A percentile compares a stretch with the other conserved stretches of the same genome.
Evolutionary conservation across 306 rosid genomes (phyloP).

Genomic region (Heteromeles arbutifolia): DNA sequence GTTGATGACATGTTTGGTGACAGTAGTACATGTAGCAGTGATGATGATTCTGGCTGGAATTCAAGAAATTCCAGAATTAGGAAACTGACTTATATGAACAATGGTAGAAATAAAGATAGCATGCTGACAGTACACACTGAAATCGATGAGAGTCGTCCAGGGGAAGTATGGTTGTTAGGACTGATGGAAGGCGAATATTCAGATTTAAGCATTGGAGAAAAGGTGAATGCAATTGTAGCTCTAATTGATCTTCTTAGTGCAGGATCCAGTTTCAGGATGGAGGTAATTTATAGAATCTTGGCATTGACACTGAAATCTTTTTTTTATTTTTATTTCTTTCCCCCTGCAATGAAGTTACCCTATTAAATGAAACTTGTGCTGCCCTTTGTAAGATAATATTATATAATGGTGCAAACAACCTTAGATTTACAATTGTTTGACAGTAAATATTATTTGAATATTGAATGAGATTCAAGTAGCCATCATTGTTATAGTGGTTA

Average conservation of each 20-base stretch:
- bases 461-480: not conserved
- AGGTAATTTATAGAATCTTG: conserved; percentile 45
- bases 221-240: conserved; percentile 75
- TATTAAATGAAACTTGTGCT: not conserved
- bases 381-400: not conserved
- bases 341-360: not conserved
- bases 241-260: conserved; percentile 75
- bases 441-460: not conserved
- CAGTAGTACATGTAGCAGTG: conserved; percentile 44
- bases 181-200: conserved; percentile 92
- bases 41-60: conserved; percentile 53
- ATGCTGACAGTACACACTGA: conserved; percentile 43
- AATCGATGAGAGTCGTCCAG: conserved; percentile 90
- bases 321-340: not conserved
- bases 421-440: not conserved
- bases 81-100: conserved; percentile 22
- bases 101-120: conserved; percentile 31
- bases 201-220: conserved; percentile 80
- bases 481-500: not conserved
- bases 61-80: conserved; percentile 32
- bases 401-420: not conserved
- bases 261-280: conserved; percentile 65
- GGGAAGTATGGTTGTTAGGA: conserved; percentile 90
- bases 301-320: not conserved
- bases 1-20: conserved; percentile 59